These are phyloP conservation scores for Arthrobotrys musiformis DNA, from an alignment of 2,329 filamentous ascomycete species.

Conservation along the genomic window DNA sequence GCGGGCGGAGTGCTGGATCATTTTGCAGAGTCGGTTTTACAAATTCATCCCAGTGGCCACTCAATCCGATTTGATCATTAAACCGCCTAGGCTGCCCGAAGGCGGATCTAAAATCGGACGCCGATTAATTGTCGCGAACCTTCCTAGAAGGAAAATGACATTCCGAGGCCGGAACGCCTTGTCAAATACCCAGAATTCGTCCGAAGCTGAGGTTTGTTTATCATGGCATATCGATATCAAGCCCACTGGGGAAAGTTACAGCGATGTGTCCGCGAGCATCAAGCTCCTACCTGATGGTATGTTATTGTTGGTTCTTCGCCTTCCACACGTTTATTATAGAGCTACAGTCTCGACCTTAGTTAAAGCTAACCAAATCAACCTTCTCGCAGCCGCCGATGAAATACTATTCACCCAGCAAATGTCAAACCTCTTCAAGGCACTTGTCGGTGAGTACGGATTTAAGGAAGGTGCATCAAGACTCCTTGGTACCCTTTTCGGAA, in stretches of 20 bases:
- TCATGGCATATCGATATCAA: conserved; percentile 27
- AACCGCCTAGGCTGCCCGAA: not conserved
- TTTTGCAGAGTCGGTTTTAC: conserved; percentile 17
- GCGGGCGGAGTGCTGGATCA: conserved; percentile 30
- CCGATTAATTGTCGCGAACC: conserved; percentile 22
- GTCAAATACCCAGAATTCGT: not conserved
- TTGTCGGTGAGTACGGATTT: conserved; percentile 36
- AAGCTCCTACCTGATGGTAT: conserved; percentile 18
- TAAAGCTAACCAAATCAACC: not conserved
- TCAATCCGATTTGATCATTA: not conserved
- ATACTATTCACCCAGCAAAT: conserved; percentile 19
- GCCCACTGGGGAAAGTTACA: conserved; percentile 19
- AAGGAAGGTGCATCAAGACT: conserved; percentile 32
- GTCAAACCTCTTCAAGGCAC: conserved; percentile 32
- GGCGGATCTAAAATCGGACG: not conserved
- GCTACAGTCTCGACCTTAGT: no score
- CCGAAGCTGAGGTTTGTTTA: conserved; percentile 13
- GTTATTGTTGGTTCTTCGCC: not conserved
- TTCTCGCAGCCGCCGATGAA: conserved; percentile 15
- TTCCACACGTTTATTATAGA: no score
- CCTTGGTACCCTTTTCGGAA: conserved; percentile 24
- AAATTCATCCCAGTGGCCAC: not conserved
- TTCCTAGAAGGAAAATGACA: conserved; percentile 14
- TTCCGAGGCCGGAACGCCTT: conserved; percentile 15
- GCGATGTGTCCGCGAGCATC: conserved; percentile 12